Evolutionary conservation across 768 basidiomycete genomes (phyloP), one percentile per base, ranked within the genome.

Genomic region (Mycena maculata): DNA sequence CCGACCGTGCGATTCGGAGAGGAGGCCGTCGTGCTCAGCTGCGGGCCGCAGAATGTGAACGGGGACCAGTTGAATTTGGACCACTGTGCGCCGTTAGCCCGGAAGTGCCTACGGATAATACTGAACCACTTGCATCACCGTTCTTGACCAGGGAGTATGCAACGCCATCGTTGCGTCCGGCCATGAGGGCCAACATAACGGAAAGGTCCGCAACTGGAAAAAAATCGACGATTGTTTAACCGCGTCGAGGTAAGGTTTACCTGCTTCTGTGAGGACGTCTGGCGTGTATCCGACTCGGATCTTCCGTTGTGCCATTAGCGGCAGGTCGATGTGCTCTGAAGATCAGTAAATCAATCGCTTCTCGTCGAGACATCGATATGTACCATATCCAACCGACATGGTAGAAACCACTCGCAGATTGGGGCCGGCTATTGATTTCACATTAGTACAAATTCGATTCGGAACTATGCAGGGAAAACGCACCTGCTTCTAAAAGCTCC

Each of bases 181-280:
- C 96, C 96, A 98, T 98, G 27, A 99, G 84, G 0, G 90, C 91
- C 15, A 99, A 87, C 93, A 98, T 95, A 42, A 97, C 86, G 0
- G 90, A 87, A 11, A 93, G 77, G 76, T 99, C 98, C 18, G 98
- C 96, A n/a, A 98, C 96, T 95, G 57, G 5, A 68, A 7, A 25
- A 23, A 23, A 52, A 23, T 58, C 31, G 50, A 22, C 5, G 33
- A 15, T 53, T 22, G 12, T 53, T 60, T 28, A 23, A 13, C 20
- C 30, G 9, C 50, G 22, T 22, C 7, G 49, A 12, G 15, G 13
- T 5, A 57, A 36, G 58, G 9, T 27, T 22, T 73, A 89, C 95
- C 95, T 69, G 97, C 95, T 73, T 95, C 94, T 5, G 92, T 96
- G 18, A 99, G 85, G 7, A 98, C 92, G 61, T 96, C 95, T 0